phyloP scores from a whole-genome alignment of 108 stramenopile genomes.

The Chaetoceros tenuissimus region DNA sequence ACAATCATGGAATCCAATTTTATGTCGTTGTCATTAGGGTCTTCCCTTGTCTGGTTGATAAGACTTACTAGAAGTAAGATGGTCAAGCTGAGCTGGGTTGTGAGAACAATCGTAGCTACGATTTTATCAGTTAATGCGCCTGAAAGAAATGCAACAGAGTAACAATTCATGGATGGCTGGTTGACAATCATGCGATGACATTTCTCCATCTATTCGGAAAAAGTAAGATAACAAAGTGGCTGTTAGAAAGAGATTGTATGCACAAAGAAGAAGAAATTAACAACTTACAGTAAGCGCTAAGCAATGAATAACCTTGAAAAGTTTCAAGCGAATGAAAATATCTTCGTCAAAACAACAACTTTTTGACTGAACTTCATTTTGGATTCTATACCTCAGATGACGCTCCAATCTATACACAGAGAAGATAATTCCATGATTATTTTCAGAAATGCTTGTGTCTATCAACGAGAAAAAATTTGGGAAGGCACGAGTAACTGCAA shows the following conservation, averaged over 20 bases:
- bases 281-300: no score
- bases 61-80: not conserved
- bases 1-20: not conserved
- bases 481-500: not conserved
- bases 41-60: not conserved
- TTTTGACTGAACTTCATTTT: not conserved
- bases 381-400: not conserved
- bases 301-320: not conserved
- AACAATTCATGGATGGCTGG: not conserved
- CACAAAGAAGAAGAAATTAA: no score
- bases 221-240: no score
- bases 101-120: not conserved
- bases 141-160: not conserved
- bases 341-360: not conserved
- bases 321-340: not conserved
- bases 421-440: not conserved
- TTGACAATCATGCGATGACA: not conserved
- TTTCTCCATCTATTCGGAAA: not conserved
- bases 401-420: not conserved
- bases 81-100: not conserved
- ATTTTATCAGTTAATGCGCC: not conserved
- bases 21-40: not conserved
- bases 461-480: not conserved
- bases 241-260: no score
- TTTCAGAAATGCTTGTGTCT: not conserved